Evolutionary conservation across 139 green algal species (phyloP).

Genomic region (Chloropicon primus): DNA sequence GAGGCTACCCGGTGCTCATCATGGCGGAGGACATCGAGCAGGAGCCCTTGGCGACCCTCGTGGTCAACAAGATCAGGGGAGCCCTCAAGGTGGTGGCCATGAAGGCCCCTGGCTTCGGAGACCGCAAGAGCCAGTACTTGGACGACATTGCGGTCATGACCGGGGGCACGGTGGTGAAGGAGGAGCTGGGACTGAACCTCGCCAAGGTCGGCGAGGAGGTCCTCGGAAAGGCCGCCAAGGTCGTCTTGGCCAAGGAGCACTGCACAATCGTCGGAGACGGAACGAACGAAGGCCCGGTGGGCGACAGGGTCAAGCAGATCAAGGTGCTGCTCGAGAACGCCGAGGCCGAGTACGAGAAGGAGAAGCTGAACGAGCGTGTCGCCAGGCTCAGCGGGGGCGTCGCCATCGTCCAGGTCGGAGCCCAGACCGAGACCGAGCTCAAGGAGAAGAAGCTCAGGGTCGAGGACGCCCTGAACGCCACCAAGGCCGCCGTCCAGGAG

Average conservation of each 20-base stretch:
- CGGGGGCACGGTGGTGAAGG: constrained; percentile 29
- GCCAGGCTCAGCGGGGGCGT: constrained; percentile 89
- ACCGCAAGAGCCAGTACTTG: constrained; percentile 95
- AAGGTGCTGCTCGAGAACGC: constrained; percentile 59
- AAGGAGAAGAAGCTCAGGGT: constrained; percentile 99
- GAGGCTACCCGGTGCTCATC: constrained; percentile 88
- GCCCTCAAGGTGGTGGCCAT: constrained; percentile 78
- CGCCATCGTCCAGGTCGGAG: constrained; percentile 96
- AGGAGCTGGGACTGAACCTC: constrained; percentile 2
- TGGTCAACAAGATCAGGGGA: constrained; percentile 99
- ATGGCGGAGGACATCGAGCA: constrained; percentile 99
- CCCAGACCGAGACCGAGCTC: constrained; percentile 98
- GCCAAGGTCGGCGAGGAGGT: constrained; percentile 61
- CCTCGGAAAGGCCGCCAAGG: constrained; percentile 80
- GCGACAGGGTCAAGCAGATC: constrained; percentile 90
- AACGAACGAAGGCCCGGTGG: constrained; percentile 59
- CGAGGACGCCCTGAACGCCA: constrained; percentile 98
- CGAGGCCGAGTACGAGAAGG: constrained; percentile 85
- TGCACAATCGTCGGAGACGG: constrained; percentile 95
- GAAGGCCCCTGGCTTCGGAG: constrained; percentile 97
- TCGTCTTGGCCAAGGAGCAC: constrained; percentile 79
- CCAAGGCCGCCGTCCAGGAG: constrained; percentile 98
- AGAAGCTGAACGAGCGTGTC: constrained; percentile 99
- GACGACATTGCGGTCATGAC: constrained; percentile 99
- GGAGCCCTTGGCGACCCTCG: constrained; percentile 95